Percentiles rank a stretch among this genome's conserved stretches.
phyloP scores from a whole-genome alignment of 1,284 basidiomycete genomes.

The Tilletia indica region DNA sequence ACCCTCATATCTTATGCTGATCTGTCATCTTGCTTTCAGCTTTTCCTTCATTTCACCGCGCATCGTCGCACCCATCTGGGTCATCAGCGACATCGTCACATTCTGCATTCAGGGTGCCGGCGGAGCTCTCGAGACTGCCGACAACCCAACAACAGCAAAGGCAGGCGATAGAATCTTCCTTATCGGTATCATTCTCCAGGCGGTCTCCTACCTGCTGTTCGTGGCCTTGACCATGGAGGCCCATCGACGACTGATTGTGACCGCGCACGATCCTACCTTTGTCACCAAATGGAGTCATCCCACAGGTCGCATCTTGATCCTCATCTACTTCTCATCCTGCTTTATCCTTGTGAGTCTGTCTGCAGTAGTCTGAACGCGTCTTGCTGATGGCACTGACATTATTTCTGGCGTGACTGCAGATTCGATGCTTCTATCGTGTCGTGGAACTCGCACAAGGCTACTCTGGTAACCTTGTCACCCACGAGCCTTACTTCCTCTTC shows the following conservation, averaged over 20 bases:
- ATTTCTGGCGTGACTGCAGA: neutral
- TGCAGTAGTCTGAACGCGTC: no score
- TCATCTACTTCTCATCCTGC: conserved; percentile 17
- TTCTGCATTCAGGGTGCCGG: conserved; percentile 15
- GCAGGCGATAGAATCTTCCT: conserved; percentile 15
- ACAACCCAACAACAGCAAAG: neutral
- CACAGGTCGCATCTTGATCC: conserved; percentile 3
- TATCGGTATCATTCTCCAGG: conserved; percentile 19
- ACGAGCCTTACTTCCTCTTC: conserved; percentile 17
- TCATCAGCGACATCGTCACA: neutral
- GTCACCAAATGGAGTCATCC: neutral
- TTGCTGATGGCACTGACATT: no score
- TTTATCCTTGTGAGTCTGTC: conserved; percentile 18
- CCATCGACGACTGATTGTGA: neutral
- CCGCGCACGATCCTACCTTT: conserved; percentile 8
- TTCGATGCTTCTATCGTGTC: conserved; percentile 16
- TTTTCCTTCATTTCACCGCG: conserved; percentile 5
- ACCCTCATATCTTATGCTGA: neutral
- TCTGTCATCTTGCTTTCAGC: neutral
- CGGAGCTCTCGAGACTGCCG: conserved; percentile 4
- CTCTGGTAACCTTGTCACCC: neutral
- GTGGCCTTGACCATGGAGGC: neutral
- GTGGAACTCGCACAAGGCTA: conserved; percentile 14
- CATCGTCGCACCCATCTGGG: neutral
- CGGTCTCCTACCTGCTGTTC: conserved; percentile 17